Percentiles rank a stretch among this genome's conserved stretches.
These are phyloP conservation scores for Fusarium temperatum DNA, from an alignment of 2,329 filamentous ascomycete genomes.

Conservation along the genomic window DNA sequence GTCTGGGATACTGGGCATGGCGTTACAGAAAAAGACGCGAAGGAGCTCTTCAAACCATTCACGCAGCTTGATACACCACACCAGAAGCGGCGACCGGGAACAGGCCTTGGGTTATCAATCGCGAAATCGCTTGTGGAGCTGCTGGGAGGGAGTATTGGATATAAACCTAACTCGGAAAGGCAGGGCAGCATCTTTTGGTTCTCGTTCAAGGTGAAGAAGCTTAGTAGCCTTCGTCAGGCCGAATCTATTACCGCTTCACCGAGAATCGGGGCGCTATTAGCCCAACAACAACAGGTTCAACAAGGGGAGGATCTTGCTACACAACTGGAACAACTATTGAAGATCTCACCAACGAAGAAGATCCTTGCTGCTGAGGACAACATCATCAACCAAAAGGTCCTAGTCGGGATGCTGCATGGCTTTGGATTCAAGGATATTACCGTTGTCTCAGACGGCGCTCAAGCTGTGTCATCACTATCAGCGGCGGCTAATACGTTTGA, in stretches of 20 bases:
- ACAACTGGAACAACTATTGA: not conserved
- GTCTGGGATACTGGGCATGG: not conserved
- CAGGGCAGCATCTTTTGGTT: slow-evolving; percentile 6
- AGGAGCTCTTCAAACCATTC: not conserved
- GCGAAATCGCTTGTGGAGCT: not conserved
- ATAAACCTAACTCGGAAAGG: not conserved
- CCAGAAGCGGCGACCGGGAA: not conserved
- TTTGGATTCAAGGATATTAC: slow-evolving; percentile 1
- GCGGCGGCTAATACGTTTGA: not conserved
- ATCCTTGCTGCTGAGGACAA: not conserved
- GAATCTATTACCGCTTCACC: not conserved
- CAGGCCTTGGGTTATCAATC: slow-evolving; percentile 1
- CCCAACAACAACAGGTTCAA: not conserved
- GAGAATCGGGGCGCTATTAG: rapidly evolving
- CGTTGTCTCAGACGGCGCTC: not conserved
- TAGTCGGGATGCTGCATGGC: slow-evolving; percentile 1
- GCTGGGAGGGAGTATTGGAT: not conserved
- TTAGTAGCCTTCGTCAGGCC: not conserved
- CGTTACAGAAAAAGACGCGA: not conserved
- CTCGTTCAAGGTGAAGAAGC: not conserved
- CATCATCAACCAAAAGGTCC: slow-evolving; percentile 2
- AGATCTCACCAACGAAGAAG: not conserved
- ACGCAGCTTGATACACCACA: not conserved
- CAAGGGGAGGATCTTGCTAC: not conserved
- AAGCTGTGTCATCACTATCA: not conserved